Conservation (phyloP, 208 protist genomes). For the Trypanosoma lewisi region DNA sequence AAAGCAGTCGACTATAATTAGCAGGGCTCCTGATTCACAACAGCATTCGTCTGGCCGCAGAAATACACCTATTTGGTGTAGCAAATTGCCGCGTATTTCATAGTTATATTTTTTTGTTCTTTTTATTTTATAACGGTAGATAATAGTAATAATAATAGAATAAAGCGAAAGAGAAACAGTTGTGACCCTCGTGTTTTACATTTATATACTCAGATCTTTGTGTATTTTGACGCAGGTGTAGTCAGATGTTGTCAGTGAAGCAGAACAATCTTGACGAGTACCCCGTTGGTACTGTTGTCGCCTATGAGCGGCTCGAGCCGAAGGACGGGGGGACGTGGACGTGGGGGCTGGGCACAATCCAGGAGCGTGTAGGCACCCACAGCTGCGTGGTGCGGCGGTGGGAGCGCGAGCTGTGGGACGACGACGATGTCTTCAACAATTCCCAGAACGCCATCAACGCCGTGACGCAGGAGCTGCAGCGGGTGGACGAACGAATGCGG, state of each 20-base stretch:
- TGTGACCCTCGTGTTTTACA: too few species aligned
- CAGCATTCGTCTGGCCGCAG: too few species aligned
- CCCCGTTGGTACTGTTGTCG: constrained; percentile 15
- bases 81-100: too few species aligned
- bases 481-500: constrained; percentile 5
- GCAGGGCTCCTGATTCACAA: too few species aligned
- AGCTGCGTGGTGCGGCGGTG: constrained; percentile 14
- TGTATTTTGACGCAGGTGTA: too few species aligned
- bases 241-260: not conserved
- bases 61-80: too few species aligned
- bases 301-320: constrained; percentile 17
- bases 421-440: not conserved
- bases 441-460: not conserved
- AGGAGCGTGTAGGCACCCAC: not conserved
- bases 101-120: too few species aligned
- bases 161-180: too few species aligned
- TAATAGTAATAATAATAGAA: too few species aligned
- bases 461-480: constrained; percentile 2
- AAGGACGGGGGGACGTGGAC: constrained; percentile 8
- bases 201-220: too few species aligned
- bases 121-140: too few species aligned
- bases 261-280: not conserved
- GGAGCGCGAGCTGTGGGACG: constrained; percentile 11
- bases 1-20: too few species aligned
- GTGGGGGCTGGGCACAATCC: constrained; percentile 24